phyloP scores from a whole-genome alignment of 2,329 filamentous ascomycete genomes.

The Paracoccidioides brasiliensis region DNA sequence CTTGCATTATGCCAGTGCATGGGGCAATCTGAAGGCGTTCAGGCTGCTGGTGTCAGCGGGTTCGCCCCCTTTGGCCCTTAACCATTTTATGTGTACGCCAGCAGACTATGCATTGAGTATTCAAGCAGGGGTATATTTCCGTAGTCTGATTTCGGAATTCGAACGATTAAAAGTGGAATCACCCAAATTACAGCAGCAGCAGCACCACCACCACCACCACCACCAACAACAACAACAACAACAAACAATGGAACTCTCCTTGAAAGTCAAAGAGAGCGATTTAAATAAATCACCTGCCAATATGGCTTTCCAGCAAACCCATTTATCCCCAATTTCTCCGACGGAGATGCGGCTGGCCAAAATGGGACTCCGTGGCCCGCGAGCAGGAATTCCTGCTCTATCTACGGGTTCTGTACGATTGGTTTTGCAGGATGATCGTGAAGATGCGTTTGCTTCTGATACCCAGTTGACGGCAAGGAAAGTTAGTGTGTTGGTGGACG shows the following conservation, averaged over 20 bases:
- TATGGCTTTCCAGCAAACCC: not conserved
- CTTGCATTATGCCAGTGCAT: conserved; percentile 72
- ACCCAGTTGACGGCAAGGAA: conserved; percentile 1
- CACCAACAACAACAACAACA: too few species aligned
- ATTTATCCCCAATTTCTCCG: conserved; percentile 1
- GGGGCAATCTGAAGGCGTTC: conserved; percentile 65
- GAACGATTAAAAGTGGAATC: conserved; percentile 5
- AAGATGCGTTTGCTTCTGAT: not conserved
- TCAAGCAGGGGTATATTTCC: conserved; percentile 74
- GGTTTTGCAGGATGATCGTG: not conserved
- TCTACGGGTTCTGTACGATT: not conserved
- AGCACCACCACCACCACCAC: too few species aligned
- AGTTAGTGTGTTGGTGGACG: not conserved
- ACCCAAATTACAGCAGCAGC: conserved; percentile 3
- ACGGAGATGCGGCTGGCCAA: not conserved
- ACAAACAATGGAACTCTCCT: not conserved
- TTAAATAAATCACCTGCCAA: not conserved
- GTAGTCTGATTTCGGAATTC: conserved; percentile 55
- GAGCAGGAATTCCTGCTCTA: not conserved
- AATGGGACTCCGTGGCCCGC: not conserved
- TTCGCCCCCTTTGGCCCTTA: conserved; percentile 58
- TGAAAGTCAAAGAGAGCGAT: conserved; percentile 3
- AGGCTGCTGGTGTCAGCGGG: conserved; percentile 66
- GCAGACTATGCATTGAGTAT: conserved; percentile 72
- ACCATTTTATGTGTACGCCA: conserved; percentile 69